A percentile compares a stretch with the other conserved stretches of the same genome.
These are phyloP conservation scores for Botrytis squamosa DNA, from an alignment of 2,329 filamentous ascomycete species.

Conservation along the genomic window DNA sequence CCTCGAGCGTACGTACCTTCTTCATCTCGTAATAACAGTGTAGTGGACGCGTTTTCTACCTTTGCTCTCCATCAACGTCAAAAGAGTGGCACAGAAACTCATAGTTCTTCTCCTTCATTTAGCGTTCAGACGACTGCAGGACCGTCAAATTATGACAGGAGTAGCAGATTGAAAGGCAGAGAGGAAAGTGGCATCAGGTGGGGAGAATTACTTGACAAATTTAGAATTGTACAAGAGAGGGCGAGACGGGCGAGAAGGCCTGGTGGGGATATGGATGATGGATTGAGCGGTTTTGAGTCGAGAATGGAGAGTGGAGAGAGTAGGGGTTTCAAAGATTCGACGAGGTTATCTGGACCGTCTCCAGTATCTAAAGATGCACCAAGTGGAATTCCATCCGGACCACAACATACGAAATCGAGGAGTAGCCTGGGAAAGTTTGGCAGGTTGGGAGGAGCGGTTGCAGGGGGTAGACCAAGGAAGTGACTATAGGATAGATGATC, in stretches of 20 bases:
- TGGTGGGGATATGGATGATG: slow-evolving; percentile 48
- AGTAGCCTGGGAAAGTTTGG: slow-evolving; percentile 68
- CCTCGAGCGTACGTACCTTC: slow-evolving; percentile 67
- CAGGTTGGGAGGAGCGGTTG: slow-evolving; percentile 67
- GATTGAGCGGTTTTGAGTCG: slow-evolving; percentile 50
- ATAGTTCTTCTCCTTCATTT: slow-evolving; percentile 36
- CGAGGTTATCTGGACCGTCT: slow-evolving; percentile 41
- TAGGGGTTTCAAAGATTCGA: slow-evolving; percentile 42
- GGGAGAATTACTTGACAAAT: slow-evolving; percentile 92
- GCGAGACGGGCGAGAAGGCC: slow-evolving; percentile 68
- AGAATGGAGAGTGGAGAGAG: slow-evolving; percentile 36
- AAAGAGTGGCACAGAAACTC: slow-evolving; percentile 37
- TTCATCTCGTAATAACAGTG: slow-evolving; percentile 40
- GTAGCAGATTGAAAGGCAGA: slow-evolving; percentile 71
- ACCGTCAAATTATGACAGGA: slow-evolving; percentile 63
- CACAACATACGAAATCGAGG: slow-evolving; percentile 55
- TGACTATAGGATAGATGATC: slow-evolving; percentile 36
- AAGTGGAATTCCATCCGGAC: slow-evolving; percentile 40
- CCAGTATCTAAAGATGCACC: slow-evolving; percentile 49
- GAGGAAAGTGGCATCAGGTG: slow-evolving; percentile 86
- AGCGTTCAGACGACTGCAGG: slow-evolving; percentile 49
- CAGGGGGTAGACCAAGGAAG: slow-evolving; percentile 52
- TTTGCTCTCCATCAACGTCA: slow-evolving; percentile 38
- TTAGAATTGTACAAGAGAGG: slow-evolving; percentile 84
- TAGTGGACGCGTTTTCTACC: slow-evolving; percentile 38